Conservation (phyloP, 192 early-diverging fungal genomes). For the Coemansia sp. region DNA sequence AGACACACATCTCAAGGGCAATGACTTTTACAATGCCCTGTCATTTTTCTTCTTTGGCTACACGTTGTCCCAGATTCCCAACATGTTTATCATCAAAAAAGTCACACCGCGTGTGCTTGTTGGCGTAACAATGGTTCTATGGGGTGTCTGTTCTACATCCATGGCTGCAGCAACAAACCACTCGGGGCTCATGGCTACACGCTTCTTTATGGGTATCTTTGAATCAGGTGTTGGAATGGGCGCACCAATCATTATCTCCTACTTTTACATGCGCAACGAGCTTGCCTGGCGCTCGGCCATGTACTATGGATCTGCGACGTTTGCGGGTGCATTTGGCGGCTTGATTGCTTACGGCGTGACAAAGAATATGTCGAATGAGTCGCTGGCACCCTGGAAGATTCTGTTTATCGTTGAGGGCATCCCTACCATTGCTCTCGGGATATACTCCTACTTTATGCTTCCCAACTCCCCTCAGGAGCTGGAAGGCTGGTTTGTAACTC, state of each 20-base stretch:
- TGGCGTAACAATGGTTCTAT: conserved; percentile 60
- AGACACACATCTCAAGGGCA: conserved; percentile 50
- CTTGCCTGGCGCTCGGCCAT: conserved; percentile 61
- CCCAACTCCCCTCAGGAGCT: conserved; percentile 53
- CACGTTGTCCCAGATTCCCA: conserved; percentile 74
- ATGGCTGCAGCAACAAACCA: conserved; percentile 55
- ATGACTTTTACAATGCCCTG: conserved; percentile 46
- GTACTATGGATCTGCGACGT: conserved; percentile 64
- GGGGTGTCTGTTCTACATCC: conserved; percentile 64
- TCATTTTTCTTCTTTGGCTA: conserved; percentile 57
- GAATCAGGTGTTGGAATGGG: conserved; percentile 75
- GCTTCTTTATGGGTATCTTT: conserved; percentile 54
- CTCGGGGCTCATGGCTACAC: conserved; percentile 27
- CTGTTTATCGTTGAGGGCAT: conserved; percentile 69
- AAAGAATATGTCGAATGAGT: conserved; percentile 50
- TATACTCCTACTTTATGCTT: conserved; percentile 53
- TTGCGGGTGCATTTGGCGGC: conserved; percentile 74
- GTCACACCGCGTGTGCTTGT: conserved; percentile 60
- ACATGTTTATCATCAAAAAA: conserved; percentile 68
- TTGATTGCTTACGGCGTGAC: conserved; percentile 66
- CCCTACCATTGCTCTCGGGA: conserved; percentile 58
- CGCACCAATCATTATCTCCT: conserved; percentile 65
- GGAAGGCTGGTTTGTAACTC: conserved; percentile 47
- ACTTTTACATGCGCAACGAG: conserved; percentile 68
- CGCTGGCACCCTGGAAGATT: conserved; percentile 64